phyloP scores from a whole-genome alignment of 78 protist species.

The Parvularia atlantis region DNA sequence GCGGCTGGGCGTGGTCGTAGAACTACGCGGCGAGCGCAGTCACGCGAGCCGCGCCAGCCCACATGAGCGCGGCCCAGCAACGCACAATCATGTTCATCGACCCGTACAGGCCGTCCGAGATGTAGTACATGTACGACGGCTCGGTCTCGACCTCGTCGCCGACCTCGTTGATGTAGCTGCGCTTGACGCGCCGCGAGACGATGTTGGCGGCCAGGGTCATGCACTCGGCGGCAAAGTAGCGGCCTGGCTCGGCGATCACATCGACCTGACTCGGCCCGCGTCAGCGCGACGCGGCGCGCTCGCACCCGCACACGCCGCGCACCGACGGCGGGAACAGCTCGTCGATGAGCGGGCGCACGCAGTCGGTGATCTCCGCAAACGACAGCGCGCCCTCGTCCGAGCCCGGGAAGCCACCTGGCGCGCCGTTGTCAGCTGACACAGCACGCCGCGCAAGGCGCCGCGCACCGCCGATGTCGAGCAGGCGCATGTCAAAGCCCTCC shows the following conservation, averaged over 20 bases:
- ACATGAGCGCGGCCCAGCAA: constrained; percentile 17
- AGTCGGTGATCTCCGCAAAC: constrained; percentile 49
- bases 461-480: constrained; percentile 77
- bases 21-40: too few relatives aligned
- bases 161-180: not conserved
- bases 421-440: too few relatives aligned
- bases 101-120: constrained; percentile 79
- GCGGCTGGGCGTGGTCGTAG: constrained; percentile 65
- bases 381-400: constrained; percentile 32
- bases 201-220: constrained; percentile 69
- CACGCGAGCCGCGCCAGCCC: not conserved
- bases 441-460: too few relatives aligned
- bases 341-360: constrained; percentile 17
- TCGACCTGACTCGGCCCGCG: too few relatives aligned
- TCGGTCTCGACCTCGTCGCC: not conserved
- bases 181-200: constrained; percentile 41
- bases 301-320: too few relatives aligned
- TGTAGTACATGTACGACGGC: constrained; percentile 17
- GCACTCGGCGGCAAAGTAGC: constrained; percentile 64
- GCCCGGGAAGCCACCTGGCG: constrained; percentile 95
- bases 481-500: not conserved
- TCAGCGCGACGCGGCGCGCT: too few relatives aligned
- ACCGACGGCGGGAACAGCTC: constrained; percentile 64
- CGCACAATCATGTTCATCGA: constrained; percentile 88
- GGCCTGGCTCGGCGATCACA: constrained; percentile 96